A percentile compares a stretch with the other conserved stretches of the same genome.
Evolutionary conservation across 2,329 filamentous ascomycete species (phyloP).

Genomic region (Diaporthe capsici): DNA sequence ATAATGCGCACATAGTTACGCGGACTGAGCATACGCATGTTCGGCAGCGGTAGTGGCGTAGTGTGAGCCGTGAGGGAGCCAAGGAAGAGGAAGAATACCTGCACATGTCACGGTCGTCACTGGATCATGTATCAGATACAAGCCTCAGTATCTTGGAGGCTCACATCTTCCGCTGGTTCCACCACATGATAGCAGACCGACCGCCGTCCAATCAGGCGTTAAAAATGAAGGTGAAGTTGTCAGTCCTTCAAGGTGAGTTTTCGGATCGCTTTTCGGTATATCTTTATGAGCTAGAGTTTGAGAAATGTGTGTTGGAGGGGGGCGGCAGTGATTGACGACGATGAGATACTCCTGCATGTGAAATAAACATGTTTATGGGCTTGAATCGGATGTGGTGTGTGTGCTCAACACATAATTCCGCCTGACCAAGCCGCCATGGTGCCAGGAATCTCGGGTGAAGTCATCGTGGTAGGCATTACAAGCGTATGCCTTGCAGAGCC

Average conservation of each 20-base stretch:
- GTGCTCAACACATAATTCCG: no score
- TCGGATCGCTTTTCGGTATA: not conserved
- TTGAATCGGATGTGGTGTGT: not conserved
- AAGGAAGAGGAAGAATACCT: not conserved
- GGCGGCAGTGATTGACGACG: no score
- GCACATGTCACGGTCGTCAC: not conserved
- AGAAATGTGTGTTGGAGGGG: not conserved
- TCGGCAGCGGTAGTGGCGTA: not conserved
- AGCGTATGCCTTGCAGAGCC: not conserved
- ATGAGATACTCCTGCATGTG: not conserved
- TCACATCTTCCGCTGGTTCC: not conserved
- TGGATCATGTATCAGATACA: not conserved
- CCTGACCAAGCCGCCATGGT: not conserved
- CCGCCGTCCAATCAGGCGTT: not conserved
- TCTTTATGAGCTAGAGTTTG: not conserved
- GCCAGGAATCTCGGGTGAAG: not conserved
- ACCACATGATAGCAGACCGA: not conserved
- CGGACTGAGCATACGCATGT: not conserved
- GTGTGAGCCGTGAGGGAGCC: not conserved
- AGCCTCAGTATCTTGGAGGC: not conserved
- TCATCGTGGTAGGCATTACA: not conserved
- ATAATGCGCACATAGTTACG: not conserved
- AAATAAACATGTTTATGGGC: no score
- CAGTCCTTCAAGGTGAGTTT: not conserved
- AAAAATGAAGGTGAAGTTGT: not conserved